phyloP scores from a whole-genome alignment of 805 yeast genomes.

The Nakazawaea holstii region DNA sequence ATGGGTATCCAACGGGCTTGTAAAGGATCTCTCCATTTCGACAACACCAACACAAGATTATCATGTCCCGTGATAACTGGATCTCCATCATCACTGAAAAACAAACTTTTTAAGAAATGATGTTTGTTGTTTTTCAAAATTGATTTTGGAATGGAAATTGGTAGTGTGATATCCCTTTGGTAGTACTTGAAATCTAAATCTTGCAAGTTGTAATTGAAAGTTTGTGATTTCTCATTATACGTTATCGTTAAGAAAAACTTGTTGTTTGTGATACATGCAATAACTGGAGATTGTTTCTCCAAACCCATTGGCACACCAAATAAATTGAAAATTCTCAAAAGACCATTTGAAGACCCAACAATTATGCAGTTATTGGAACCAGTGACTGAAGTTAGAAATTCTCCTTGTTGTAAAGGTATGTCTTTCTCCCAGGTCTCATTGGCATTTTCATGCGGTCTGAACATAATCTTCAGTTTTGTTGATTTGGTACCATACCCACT shows the following conservation, averaged over 20 bases:
- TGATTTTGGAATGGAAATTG: slow-evolving; percentile 24
- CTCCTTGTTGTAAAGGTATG: slow-evolving; percentile 43
- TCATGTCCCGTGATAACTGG: slow-evolving; percentile 84
- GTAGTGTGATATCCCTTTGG: slow-evolving; percentile 41
- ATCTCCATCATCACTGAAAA: slow-evolving; percentile 84
- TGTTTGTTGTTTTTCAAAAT: slow-evolving; percentile 8
- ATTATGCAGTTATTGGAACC: slow-evolving; percentile 56
- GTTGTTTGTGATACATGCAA: slow-evolving; percentile 61
- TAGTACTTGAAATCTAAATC: slow-evolving; percentile 31
- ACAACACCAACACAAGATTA: slow-evolving; percentile 62
- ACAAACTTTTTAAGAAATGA: slow-evolving; percentile 54
- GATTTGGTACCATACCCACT: slow-evolving; percentile 21
- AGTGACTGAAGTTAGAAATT: slow-evolving; percentile 63
- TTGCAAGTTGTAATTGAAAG: slow-evolving; percentile 27
- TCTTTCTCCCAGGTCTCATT: slow-evolving; percentile 67
- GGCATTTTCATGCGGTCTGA: slow-evolving; percentile 63
- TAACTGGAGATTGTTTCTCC: slow-evolving; percentile 67
- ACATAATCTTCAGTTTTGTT: slow-evolving; percentile 32
- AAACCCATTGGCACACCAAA: slow-evolving; percentile 70
- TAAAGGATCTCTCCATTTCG: slow-evolving; percentile 70
- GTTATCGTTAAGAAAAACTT: slow-evolving; percentile 51
- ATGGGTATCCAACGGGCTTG: slow-evolving; percentile 89
- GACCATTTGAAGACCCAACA: slow-evolving; percentile 74
- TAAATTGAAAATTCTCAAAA: slow-evolving; percentile 61
- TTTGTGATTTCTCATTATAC: slow-evolving; percentile 14